These are phyloP conservation scores for Berberis vulgaris DNA, from an alignment of 164 flowering plant species.

Conservation along the genomic window DNA sequence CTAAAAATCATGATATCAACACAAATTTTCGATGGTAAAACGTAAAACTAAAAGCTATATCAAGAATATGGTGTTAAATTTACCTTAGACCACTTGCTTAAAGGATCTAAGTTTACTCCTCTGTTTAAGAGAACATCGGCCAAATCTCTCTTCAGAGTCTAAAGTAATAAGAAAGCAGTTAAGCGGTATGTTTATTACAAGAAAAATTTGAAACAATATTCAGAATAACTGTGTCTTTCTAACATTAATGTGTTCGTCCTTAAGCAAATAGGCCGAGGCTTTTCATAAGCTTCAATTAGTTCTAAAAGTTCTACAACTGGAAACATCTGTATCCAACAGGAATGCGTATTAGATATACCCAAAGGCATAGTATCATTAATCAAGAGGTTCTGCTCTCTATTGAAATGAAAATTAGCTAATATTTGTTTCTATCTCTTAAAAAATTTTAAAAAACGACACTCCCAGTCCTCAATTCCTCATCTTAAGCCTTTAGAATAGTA, in stretches of 20 bases:
- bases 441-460: no score
- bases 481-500: no score
- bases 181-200: not conserved
- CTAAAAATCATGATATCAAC: conserved; percentile 26
- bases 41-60: not conserved
- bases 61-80: conserved; percentile 5
- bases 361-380: not conserved
- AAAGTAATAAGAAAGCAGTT: conserved; percentile 3
- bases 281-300: conserved; percentile 91
- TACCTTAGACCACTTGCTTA: conserved; percentile 99
- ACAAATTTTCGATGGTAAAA: not conserved
- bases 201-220: not conserved
- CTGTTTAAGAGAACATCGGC: conserved; percentile 87
- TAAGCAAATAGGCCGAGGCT: conserved; percentile 73
- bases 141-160: conserved; percentile 87
- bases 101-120: conserved; percentile 85
- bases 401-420: not conserved
- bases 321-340: conserved; percentile 53
- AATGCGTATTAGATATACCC: not conserved
- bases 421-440: no score
- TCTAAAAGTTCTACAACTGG: conserved; percentile 77
- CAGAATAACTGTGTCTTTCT: not conserved
- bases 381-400: not conserved
- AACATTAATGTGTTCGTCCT: conserved; percentile 94
- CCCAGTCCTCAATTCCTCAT: no score